phyloP scores from a whole-genome alignment of 441 rosid species.

The Arabidopsis lyrata region DNA sequence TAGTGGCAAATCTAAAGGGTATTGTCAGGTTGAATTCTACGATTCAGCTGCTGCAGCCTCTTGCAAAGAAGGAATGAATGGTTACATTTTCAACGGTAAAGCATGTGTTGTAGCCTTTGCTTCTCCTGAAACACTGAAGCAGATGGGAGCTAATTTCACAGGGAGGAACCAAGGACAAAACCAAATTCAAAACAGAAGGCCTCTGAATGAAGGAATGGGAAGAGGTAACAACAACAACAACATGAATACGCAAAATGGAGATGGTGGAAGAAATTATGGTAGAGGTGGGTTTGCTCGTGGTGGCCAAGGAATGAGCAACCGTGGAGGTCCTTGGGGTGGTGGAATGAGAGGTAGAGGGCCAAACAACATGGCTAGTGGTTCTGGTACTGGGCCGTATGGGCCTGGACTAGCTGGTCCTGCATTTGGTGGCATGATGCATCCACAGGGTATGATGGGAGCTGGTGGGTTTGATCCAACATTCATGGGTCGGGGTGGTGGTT shows the following conservation, averaged over 20 bases:
- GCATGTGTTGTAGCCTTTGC: conserved; percentile 98
- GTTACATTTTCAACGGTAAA: conserved; percentile 78
- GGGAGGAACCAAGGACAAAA: conserved; percentile 72
- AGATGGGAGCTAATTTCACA: conserved; percentile 75
- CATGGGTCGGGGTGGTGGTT: conserved; percentile 88
- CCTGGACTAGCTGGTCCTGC: conserved; percentile 84
- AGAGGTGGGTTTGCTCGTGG: conserved; percentile 95
- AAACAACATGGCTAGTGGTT: conserved; percentile 66
- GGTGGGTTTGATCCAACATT: conserved; percentile 87
- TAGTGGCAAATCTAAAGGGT: conserved; percentile 91
- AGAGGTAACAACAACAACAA: conserved; percentile 54
- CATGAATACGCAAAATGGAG: conserved; percentile 82
- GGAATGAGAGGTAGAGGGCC: conserved; percentile 86
- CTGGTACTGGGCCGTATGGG: conserved; percentile 74
- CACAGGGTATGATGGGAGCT: conserved; percentile 89
- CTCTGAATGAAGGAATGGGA: conserved; percentile 71
- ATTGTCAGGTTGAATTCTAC: conserved; percentile 90
- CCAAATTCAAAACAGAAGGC: conserved; percentile 71
- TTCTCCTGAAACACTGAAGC: conserved; percentile 82
- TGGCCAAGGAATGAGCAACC: conserved; percentile 72
- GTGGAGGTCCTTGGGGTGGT: conserved; percentile 79
- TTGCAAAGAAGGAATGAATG: conserved; percentile 97
- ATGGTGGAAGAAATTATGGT: conserved; percentile 78
- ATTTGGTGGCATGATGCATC: conserved; percentile 90
- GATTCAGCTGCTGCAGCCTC: conserved; percentile 78